Evolutionary conservation across 2,329 filamentous ascomycete species (phyloP), one percentile per base, ranked within the genome.

Genomic region (Claviceps sp.): DNA sequence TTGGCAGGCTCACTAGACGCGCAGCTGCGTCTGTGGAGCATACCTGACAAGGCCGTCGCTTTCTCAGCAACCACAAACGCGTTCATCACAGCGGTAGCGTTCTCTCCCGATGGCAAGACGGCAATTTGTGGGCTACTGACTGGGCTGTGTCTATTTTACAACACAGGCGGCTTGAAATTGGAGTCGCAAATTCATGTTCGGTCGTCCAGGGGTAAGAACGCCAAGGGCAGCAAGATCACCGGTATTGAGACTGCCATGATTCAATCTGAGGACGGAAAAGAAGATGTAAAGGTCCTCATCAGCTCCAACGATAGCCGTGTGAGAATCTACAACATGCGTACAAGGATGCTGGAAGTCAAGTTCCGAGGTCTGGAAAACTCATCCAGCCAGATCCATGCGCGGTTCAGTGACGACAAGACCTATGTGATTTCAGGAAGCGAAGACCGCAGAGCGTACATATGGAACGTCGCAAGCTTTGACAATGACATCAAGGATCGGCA

Each of bases 221-320:
- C 90, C 4, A 96, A 95, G 65, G 91, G 91, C 5, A 95, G 89
- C 71, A 98, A 98, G 65, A 95, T 98, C 59, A 97, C 93, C 0
- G 90, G 89, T 6, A 95, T 98, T 50, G 83, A 91, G 61, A 85
- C 88, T 0, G 82, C 84, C 57, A 67, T 71, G 16, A 72, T 81
- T 48, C 81, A 82, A 2, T 46, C 58, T 3, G 64, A 58, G 7
- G 48, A 65, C 7, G 65, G 68, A 13, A 77, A 77, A 38, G 80
- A 80, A 1, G 85, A 90, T 50, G 77, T 88, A 49, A 95, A 94
- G 61, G 72, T 98, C 2, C 72, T 98, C 6, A 82, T 98, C 53
- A 95, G 88, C 1, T 96, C 90, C 58, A 98, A 97, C 60, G 93
- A 98, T 64, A 96, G 91, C 1, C 81, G 93, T 22, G 79, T 97